Evolutionary conservation across 768 basidiomycete species (phyloP), one percentile per base, ranked within the genome.

Genomic region (Scleroderma bovista): DNA sequence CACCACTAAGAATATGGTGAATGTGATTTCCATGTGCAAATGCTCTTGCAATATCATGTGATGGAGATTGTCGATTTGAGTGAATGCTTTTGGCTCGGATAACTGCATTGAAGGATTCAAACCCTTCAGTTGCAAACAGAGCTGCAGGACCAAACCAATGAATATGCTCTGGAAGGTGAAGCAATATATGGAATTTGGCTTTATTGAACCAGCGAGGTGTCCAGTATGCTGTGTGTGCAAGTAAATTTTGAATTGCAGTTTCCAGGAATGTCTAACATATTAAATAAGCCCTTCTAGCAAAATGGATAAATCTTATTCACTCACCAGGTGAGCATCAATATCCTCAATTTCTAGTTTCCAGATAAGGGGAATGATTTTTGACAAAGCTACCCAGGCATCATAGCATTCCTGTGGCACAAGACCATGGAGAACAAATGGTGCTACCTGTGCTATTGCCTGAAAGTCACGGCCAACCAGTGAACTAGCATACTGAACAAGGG

Each of bases 111-210:
- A 68, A 77, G 7, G 70, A 71, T 54, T 77, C 71, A 51, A 72
- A 76, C 0, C 46, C 49, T 46, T 76, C 73, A 0, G 72, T 76
- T 0, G 74, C 68, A 64, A 74, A 75, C 0, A 72, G 56, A 15
- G 72, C 70, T 0, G 73, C 72, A 13, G 71, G 75, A 0, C 72
- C 74, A 62, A 75, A 75, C 0, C 64, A 56, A 0, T 60, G 46
- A 38, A 76, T 69, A 47, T 75, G 68, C 0, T 51, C 49, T 0
- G 63, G 61, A 2, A 76, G 54, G 51, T 76, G 74, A 1, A 69
- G 34, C 6, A 75, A 36, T 33, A 75, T 57, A 41, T 76, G 74
- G 50, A 74, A 73, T 51, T 75, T 76, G 1, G 71, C 65, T 52
- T 76, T 75, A 46, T 70, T 72, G 53, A 74, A 72, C 69, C 65